Base-by-base conservation (phyloP, 2,329 filamentous ascomycete genomes). In the Fusarium oxysporum region DNA sequence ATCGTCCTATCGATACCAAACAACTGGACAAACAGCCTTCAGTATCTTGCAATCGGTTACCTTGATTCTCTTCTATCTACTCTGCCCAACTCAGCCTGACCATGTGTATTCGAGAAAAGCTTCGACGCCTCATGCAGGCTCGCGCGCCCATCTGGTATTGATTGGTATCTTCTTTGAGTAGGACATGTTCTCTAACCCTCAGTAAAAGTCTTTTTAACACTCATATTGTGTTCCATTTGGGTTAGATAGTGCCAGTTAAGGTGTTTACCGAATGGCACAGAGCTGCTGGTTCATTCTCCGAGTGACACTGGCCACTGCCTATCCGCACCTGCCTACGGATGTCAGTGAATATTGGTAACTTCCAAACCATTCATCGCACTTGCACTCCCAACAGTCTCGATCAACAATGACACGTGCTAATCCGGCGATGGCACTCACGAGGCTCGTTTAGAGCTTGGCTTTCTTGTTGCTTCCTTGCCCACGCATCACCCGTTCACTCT, bases 141-240 rank as follows among this genome's bases (percentile, higher is more conserved):
- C 62, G 71, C 71, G 66, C 37, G 45, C 38, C 59, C 38, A 23
- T 50, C 62, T 70, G 68, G 62, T 66, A 70, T 70, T 38, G 35
- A 72, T 30, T 59, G 38, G 35, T 45, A 48, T 48, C 47, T 55
- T 41, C 40, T 16, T 28, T 33, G 23, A 50, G 33, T 28, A 41
- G 41, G 33, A 19, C 35, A 13, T 48, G 40, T 28, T 35, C 10
- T 44, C 44, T 13, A 14, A 17, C 10, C 33, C 38, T 28, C n/a
- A 17, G n/a, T 12, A 17, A 32, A 40, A 53, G 8, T 19, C n/a
- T 12, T 19, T 60, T 37, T 47, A 33, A 23, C 6, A 48, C 13
- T 23, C 25, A 37, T 62, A 11, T 17, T 23, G 35, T 41, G 17
- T 37, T 60, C 38, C n/a, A 28, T 58, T 62, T 59, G 43, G 21